Evolutionary conservation across 108 stramenopile species (phyloP), one percentile per base, ranked within the genome.

Genomic region (Stephanodiscus triporus): DNA sequence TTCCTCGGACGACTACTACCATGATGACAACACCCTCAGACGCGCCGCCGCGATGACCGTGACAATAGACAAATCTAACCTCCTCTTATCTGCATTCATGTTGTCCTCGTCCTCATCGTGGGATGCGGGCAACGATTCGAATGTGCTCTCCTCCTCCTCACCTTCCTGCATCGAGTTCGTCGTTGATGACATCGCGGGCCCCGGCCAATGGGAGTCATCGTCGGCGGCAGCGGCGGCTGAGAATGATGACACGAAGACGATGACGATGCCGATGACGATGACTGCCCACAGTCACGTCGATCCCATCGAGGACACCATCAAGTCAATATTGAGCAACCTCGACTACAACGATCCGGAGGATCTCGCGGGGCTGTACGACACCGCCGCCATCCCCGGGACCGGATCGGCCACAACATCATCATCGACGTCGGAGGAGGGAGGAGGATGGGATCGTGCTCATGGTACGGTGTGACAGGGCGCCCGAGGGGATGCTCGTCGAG

Each of bases 381-480:
- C 71, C 32, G 13, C 49, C 23, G 20, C 72, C 11, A 30, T 63
- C 19, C n/a, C 9, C 7, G 13, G 42, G 36, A 40, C 26, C 32
- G 32, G 4, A 4, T 13, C 24, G 24, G 23, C 23, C 48, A 45
- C 37, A 75, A 76, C 32, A 65, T 85, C 32, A 0, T n/a, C n/a
- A n/a, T n/a, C n/a, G 17, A 26, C 16, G 24, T n/a, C n/a, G 6
- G 20, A 30, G 19, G 56, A 24, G 27, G 56, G 30, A 34, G 17
- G 73, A 69, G 6, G 80, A 90, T 66, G 89, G 73, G 29, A 89
- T 94, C 30, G 76, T 85, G 1, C 78, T 86, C 80, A 67, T 91
- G 59, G 79, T 94, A 24, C 82, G 91, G 20, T 94, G 93, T 78
- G 90, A 91, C 68, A 73, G 86, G 56, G 36, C 64, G 40, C 93